Base-by-base conservation (phyloP, 2,329 filamentous ascomycete genomes). In the Microdochium nivale region DNA sequence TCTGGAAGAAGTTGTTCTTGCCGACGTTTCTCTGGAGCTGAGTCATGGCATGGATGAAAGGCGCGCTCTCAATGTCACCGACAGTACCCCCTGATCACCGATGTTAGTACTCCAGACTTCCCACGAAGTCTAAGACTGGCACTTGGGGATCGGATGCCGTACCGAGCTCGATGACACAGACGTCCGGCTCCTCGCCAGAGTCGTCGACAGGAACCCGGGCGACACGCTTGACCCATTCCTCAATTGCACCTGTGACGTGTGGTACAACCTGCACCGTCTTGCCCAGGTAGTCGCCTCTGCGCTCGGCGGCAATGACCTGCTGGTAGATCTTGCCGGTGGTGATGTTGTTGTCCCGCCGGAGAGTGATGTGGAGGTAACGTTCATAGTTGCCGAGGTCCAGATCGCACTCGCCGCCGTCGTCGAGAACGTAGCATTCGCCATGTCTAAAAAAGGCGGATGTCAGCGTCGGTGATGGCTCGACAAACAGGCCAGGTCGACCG, bases 261-360 rank as follows among this genome's bases (percentile, higher is more conserved):
- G 92, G 92, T 4, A 97, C 90, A 7, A 95, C 87, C 69, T 96
- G 90, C 16, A 95, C 86, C 19, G 91, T 90, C 68, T 87, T 84
- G 58, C 92, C 92, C 13, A 97, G 80, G 62, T 96, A 97, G 66
- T 94, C 85, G 51, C 80, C 80, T 40, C 70, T 69, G 25, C 79
- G 72, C 64, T 82, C 79, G 51, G 79, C 76, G 64, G 86, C 78
- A 61, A 96, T 90, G 51, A 96, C 91, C 62, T 87, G 83, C 64
- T 89, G 79, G 72, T 96, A 97, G 60, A 97, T 90, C 75, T 97
- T 96, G 65, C 94, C 94, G 5, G 92, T 96, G 3, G 94, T 99
- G 70, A 99, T 95, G 70, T 97, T 97, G 75, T 92, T 90, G 60
- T 96, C 90, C 55, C 85, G 78, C 9, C 83, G 89, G 55, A 97